Evolutionary conservation across 2,329 filamentous ascomycete species (phyloP), one percentile per base, ranked within the genome.

Genomic region (Diaporthe longicolla): DNA sequence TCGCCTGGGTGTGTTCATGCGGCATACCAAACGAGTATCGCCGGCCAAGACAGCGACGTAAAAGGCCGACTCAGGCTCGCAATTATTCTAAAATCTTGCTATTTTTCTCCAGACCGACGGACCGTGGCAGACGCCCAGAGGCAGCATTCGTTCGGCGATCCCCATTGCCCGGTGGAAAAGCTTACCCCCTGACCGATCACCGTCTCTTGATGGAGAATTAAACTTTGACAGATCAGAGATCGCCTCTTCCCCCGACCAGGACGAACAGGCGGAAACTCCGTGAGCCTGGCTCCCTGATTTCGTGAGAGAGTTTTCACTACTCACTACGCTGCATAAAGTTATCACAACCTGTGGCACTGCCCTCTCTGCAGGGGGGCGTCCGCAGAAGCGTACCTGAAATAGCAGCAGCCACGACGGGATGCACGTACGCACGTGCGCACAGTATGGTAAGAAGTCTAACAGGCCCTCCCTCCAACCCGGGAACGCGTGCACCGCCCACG

Each of bases 181-280:
- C 45, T 54, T 52, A 66, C 17, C 26, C 29, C 45, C 63, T 52
- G 45, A 32, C 19, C 3, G 29, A 52, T 52, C 45, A 66, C 13
- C 43, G 21, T 66, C 61, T 37, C 45, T 50, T 19, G 21, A 24
- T 50, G 43, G 21, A 7, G 21, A 35, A 24, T 24, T 26, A 52
- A 54, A 66, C 63, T 66, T 40, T 66, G 45, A 66, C 63, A 37
- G 32, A 66, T 66, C 29, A 66, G 21, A 35, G 45, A 66, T 66
- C 63, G 63, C 63, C 45, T 52, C 29, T 43, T 26, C 13, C 37
- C 19, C 29, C 26, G 9, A 11, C 45, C 45, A 37, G 45, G 29
- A 66, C 63, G 63, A 66, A 66, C 63, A 13, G n/a, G 45, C 45
- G 45, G 63, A 66, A 37, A 21, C 32, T 13, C 63, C 63, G 63